Evolutionary conservation across 768 basidiomycete species (phyloP), one percentile per base, ranked within the genome.

Genomic region (Mrakia blollopis): DNA sequence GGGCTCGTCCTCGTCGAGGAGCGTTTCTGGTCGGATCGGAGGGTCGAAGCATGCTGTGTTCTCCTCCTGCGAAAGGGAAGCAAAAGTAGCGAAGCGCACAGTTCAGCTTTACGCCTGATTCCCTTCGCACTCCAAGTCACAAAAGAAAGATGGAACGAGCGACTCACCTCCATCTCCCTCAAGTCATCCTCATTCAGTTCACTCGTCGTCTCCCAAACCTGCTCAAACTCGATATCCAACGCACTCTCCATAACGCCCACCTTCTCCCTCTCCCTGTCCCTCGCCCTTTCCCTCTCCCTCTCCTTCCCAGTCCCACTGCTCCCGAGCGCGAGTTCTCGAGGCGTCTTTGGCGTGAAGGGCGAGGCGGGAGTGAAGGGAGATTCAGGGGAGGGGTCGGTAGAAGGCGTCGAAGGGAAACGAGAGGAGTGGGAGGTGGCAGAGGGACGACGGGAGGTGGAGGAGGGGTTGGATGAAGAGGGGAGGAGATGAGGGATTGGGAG

Each of bases 211-310:
- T 84, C 84, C 84, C 84, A 84, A 32, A 81, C 68, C 74, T 83
- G 84, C 77, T 86, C 85, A 79, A 86, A 86, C 79, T 86, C 85
- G 39, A 85, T 80, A 60, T 85, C 83, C 52, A 85, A 52, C 18
- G 83, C 80, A 8, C 60, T 70, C 41, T 80, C 79, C 13, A 78
- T 14, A 3, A 32, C 52, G 13, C 67, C 75, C 13, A 30, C 47
- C 37, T 30, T 35, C 30, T 47, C 30, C 18, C 32, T 18, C 37
- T 63, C 44, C 44, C 44, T n/a, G n/a, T n/a, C n/a, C 39, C 39
- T 16, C 16, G 47, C 18, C 21, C 47, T 16, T 14, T 50, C 47
- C 47, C 47, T 50, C 47, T 50, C 47, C 7, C 47, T 50, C 0
- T 50, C 47, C 7, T 50, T 69, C 18, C 44, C 47, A 30, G 35